Conservation (phyloP, 371 early-diverging fungal species). For the Rhizopus delemar region DNA sequence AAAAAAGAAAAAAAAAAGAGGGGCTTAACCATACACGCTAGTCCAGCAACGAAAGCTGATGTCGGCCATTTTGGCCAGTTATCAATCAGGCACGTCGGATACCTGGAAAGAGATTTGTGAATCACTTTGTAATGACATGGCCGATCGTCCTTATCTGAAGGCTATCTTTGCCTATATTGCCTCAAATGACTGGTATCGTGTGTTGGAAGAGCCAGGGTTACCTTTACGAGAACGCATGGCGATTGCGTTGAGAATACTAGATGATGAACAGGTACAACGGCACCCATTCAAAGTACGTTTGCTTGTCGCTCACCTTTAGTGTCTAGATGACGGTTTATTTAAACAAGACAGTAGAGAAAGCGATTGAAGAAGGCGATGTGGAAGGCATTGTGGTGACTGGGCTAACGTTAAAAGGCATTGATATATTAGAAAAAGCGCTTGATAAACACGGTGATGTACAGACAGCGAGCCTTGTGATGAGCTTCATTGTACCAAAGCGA, state of each 20-base stretch:
- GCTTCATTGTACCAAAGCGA: conserved; percentile 59
- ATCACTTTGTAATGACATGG: conserved; percentile 61
- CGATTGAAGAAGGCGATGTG: conserved; percentile 63
- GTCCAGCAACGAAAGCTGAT: conserved; percentile 79
- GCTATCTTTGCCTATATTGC: conserved; percentile 81
- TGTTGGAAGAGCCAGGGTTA: conserved; percentile 63
- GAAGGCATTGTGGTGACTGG: conserved; percentile 81
- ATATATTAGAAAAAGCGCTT: conserved; percentile 75
- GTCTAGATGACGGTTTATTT: conserved; percentile 58
- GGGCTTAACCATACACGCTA: conserved; percentile 15
- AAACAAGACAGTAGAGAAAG: conserved; percentile 43
- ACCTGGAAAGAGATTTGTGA: conserved; percentile 70
- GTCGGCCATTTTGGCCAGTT: conserved; percentile 76
- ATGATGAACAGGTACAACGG: conserved; percentile 64
- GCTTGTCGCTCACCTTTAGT: background rate
- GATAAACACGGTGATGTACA: conserved; percentile 91
- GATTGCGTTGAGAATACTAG: conserved; percentile 74
- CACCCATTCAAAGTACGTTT: background rate
- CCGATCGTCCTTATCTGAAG: conserved; percentile 69
- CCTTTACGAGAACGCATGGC: conserved; percentile 74
- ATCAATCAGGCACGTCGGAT: conserved; percentile 34
- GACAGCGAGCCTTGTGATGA: conserved; percentile 75
- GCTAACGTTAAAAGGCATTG: conserved; percentile 58
- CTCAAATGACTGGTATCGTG: conserved; percentile 72
- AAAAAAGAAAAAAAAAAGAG: background rate